Percentiles rank a stretch among this genome's conserved stretches.
phyloP scores from a whole-genome alignment of 768 basidiomycete genomes.

The Astraeus odoratus region DNA sequence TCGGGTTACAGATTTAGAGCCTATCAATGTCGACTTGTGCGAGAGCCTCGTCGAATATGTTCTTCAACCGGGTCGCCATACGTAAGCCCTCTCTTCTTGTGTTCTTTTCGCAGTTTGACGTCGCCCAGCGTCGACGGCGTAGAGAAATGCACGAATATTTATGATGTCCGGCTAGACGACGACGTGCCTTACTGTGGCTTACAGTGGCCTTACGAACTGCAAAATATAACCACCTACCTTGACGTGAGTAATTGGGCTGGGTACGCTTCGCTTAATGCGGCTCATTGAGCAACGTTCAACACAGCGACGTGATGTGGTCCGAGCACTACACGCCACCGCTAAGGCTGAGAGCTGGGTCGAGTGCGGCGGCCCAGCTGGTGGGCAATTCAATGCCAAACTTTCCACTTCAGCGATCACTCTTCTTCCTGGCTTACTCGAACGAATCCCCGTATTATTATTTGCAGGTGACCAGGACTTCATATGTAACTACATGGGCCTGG shows the following conservation, averaged over 20 bases:
- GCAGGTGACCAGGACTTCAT: constrained; percentile 95
- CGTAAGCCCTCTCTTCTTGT: constrained; percentile 12
- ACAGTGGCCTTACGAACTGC: constrained; percentile 94
- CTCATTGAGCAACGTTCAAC: background rate
- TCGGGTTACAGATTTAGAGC: constrained; percentile 38
- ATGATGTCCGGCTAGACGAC: constrained; percentile 91
- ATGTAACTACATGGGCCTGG: constrained; percentile 91
- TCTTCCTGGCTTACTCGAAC: constrained; percentile 70
- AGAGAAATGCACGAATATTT: constrained; percentile 84
- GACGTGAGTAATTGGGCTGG: constrained; percentile 47
- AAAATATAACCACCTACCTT: constrained; percentile 68
- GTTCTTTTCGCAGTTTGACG: too few relatives aligned
- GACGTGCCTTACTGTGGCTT: constrained; percentile 84
- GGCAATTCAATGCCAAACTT: constrained; percentile 46
- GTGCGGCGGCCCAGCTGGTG: constrained; percentile 64
- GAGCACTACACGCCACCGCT: constrained; percentile 72
- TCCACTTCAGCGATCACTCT: constrained; percentile 69
- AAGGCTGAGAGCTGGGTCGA: constrained; percentile 84
- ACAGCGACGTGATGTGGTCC: constrained; percentile 75
- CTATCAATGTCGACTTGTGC: constrained; percentile 52
- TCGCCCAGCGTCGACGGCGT: constrained; percentile 56
- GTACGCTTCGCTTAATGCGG: background rate
- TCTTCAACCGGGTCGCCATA: constrained; percentile 20
- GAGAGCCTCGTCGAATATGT: constrained; percentile 47
- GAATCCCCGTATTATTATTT: constrained; percentile 84